Evolutionary conservation across 345 rosid genomes (phyloP).

Genomic region (Dovyalis caffra): DNA sequence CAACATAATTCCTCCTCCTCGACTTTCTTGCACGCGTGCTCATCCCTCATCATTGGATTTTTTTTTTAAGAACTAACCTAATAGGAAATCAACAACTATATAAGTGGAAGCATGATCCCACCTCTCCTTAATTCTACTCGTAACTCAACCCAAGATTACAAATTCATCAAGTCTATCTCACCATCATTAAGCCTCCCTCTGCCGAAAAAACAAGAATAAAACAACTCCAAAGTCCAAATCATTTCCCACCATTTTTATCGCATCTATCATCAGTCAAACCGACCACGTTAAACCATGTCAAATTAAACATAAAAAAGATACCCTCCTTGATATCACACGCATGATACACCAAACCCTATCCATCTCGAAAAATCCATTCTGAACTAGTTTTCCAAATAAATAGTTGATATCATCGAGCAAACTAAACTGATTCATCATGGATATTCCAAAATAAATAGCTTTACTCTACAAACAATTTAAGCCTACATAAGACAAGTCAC

Average conservation of each 20-base stretch:
- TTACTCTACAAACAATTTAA: no score
- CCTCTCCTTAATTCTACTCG: background rate
- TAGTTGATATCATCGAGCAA: no score
- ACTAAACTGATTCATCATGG: no score
- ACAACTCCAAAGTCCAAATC: background rate
- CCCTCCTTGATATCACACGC: background rate
- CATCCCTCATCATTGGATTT: background rate
- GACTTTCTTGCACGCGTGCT: background rate
- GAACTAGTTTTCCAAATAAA: no score
- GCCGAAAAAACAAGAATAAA: no score
- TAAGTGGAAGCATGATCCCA: conserved; percentile 7
- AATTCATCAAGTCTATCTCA: background rate
- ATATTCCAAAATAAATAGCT: no score
- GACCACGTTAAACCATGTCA: background rate
- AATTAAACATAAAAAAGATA: background rate
- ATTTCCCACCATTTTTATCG: background rate
- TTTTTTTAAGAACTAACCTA: background rate
- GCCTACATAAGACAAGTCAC: background rate
- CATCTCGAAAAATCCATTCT: no score
- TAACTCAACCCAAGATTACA: background rate
- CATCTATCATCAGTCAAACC: background rate
- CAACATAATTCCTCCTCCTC: background rate
- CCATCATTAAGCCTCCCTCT: background rate
- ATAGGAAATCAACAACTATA: background rate
- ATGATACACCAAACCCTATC: background rate